Conservation (phyloP, 2,329 filamentous ascomycete species). For the Penicillium sumatraense region DNA sequence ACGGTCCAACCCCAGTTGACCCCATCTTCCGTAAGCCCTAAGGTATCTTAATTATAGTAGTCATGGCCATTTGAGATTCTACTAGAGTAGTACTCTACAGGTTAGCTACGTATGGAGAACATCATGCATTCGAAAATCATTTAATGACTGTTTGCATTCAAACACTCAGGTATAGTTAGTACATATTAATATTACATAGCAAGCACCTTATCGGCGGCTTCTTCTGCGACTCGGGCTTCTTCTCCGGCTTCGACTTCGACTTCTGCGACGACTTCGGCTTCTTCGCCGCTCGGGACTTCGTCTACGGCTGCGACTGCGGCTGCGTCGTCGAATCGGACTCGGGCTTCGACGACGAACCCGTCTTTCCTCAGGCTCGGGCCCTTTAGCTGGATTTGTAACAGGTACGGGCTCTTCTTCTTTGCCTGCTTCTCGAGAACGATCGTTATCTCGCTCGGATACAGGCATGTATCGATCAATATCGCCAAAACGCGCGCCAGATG, state of each 20-base stretch:
- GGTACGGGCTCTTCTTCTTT: slow-evolving; percentile 7
- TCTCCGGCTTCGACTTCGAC: slow-evolving; percentile 23
- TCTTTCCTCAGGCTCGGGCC: slow-evolving; percentile 29
- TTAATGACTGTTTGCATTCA: not conserved
- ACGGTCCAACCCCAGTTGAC: too few species aligned
- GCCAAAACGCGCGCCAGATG: slow-evolving; percentile 27
- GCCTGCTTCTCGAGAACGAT: slow-evolving; percentile 26
- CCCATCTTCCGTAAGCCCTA: too few species aligned
- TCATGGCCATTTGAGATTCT: not conserved
- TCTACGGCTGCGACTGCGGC: slow-evolving; percentile 23
- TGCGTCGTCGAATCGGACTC: slow-evolving; percentile 19
- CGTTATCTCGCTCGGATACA: slow-evolving; percentile 36
- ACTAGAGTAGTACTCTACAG: not conserved
- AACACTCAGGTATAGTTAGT: not conserved
- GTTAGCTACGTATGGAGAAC: not conserved
- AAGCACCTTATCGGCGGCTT: slow-evolving; percentile 10
- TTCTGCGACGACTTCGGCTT: slow-evolving; percentile 19
- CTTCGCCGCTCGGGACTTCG: slow-evolving; percentile 23
- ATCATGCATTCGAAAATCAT: too few species aligned
- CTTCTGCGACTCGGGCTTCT: slow-evolving; percentile 21
- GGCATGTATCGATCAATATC: slow-evolving; percentile 54
- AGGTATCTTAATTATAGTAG: too few species aligned
- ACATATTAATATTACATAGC: slow-evolving; percentile 1
- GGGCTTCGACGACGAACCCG: slow-evolving; percentile 23
- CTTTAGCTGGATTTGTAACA: slow-evolving; percentile 5